Evolutionary conservation across 331 rosid species (phyloP), one percentile per base, ranked within the genome.

Genomic region (Telfairia occidentalis): DNA sequence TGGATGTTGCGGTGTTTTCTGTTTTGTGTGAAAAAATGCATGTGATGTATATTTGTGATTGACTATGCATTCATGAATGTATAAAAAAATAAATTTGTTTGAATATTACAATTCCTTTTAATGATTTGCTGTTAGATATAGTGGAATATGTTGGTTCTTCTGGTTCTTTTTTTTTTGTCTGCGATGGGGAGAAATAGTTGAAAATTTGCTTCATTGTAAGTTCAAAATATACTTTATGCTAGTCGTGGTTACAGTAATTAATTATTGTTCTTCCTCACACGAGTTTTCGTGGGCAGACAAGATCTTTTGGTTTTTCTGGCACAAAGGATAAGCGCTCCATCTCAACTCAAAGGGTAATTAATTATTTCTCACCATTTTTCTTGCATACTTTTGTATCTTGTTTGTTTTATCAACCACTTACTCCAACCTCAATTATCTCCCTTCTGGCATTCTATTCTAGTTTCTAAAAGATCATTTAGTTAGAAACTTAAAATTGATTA

Each of bases 301-400:
- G 86, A 79, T 92, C 96, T 77, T 94, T 94, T 86, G 98, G 98
- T 77, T 94, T 94, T 84, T 87, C 98, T 15, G 98, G 98, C 60
- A 94, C 96, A 40, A 94, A 94, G 85, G 98, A 94, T 76, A 94
- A 94, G 77, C 98, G 97, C 8, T 79, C 98, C 78, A 87, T 94
- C 83, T 59, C 97, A 4, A 88, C 90, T 82, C 98, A 91, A 86
- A 88, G 96, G 92, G 98, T 94, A 88, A 81, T 78, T 35, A 15
- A 18, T 83, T 26, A 30, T 28, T 50, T 50, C 37, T 37, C 72
- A 43, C 64, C 43, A 40, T 40, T 38, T 32, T n/a, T 69, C 21
- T 12, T 43, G 21, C 73, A 11, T 67, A 6, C 21, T 69, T 43
- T 26, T 5, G 21, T 43, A 23, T 66, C 16, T 12, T 40, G 35